Evolutionary conservation across 768 basidiomycete species (phyloP), one percentile per base, ranked within the genome.

Genomic region (Kwoniella europaea): DNA sequence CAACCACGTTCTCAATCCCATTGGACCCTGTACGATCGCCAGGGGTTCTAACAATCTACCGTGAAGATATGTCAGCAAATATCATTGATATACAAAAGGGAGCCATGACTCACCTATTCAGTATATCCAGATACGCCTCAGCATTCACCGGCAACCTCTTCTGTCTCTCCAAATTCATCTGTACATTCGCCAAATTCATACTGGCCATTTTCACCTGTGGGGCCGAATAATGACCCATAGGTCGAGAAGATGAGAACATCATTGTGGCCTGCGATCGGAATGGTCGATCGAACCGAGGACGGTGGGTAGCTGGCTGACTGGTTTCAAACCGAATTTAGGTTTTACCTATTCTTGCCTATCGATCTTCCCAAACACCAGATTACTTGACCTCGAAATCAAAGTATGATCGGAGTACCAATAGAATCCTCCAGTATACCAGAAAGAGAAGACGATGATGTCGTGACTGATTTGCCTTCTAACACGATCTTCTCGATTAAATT

Each of bases 241-340:
- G 80, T 29, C 59, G 50, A 12, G 78, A 52, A 6, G 78, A 76
- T 15, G 74, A 61, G 76, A 79, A 81, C 80, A 81, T 79, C 75
- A 76, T 81, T 15, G 24, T 68, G 69, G 6, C 35, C 35, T 7
- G 35, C 35, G 35, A 6, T 35, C 35, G 35, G 35, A 35, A 35
- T 35, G 35, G 35, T 35, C 35, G 35, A 35, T 35, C 6, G 35
- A 0, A 35, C 35, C 35, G 7, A 35, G 35, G 35, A 35, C 7
- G 35, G 35, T 35, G 7, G 5, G 6, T 35, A 35, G 35, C 35
- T 35, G 7, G 35, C 35, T 35, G 35, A 35, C 35, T 35, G 35
- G 35, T 35, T 35, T 27, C 27, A 27, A 27, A 35, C 7, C 35
- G 35, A 35, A 6, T 35, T 35, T 35, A 35, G 35, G 35, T 1